These are phyloP conservation scores for Sphaerostilbella broomeana DNA, from an alignment of 2,329 filamentous ascomycete species.

Conservation along the genomic window DNA sequence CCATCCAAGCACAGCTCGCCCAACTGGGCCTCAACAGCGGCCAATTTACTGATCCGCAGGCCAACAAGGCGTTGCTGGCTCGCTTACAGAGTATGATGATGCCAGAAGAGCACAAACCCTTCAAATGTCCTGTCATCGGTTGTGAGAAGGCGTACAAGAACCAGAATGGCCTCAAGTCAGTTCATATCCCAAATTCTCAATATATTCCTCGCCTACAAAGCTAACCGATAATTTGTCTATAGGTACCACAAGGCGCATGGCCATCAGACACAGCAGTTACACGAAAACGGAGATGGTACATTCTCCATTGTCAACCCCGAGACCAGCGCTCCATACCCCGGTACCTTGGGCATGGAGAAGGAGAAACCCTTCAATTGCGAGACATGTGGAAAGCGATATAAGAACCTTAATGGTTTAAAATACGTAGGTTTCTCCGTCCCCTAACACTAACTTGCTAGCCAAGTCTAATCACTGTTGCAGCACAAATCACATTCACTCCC, in stretches of 20 bases:
- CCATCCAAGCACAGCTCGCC: conserved; percentile 60
- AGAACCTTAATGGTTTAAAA: conserved; percentile 97
- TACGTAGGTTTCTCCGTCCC: conserved; percentile 52
- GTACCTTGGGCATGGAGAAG: conserved; percentile 98
- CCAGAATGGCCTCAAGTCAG: conserved; percentile 93
- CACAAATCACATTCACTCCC: conserved; percentile 78
- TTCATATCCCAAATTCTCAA: conserved; percentile 18
- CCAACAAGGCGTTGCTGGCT: conserved; percentile 53
- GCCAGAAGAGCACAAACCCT: conserved; percentile 92
- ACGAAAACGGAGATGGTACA: conserved; percentile 93
- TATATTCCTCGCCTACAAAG: too few relatives aligned
- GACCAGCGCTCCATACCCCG: conserved; percentile 88
- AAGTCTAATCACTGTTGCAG: conserved; percentile 36
- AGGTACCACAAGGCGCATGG: conserved; percentile 75
- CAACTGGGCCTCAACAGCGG: conserved; percentile 69
- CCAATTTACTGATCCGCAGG: conserved; percentile 72
- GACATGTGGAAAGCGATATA: conserved; percentile 95
- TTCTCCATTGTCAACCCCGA: conserved; percentile 98
- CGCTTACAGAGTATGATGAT: conserved; percentile 56
- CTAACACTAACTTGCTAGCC: neutral
- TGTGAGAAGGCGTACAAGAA: conserved; percentile 99
- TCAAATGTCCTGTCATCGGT: conserved; percentile 94
- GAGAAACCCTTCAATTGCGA: conserved; percentile 98
- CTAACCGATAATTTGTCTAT: neutral
- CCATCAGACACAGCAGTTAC: conserved; percentile 91